Evolutionary conservation across 2,329 filamentous ascomycete genomes (phyloP).

Genomic region (Pseudogymnoascus destructans): DNA sequence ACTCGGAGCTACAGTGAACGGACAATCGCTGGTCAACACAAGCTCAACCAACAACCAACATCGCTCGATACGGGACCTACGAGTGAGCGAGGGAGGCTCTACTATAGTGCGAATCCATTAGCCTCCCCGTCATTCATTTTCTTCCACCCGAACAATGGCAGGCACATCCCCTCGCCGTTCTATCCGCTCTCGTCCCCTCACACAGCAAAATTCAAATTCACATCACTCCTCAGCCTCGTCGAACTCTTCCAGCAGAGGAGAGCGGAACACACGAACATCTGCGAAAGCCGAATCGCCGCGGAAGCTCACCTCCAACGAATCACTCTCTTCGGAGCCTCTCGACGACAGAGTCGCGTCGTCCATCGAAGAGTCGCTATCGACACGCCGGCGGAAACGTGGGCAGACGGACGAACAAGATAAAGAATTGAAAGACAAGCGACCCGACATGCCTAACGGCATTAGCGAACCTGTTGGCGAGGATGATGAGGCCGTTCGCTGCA

Average conservation of each 20-base stretch:
- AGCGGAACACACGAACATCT: constrained; percentile 59
- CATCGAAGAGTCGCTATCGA: constrained; percentile 52
- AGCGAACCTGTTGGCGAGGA: constrained; percentile 58
- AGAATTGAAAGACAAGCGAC: constrained; percentile 38
- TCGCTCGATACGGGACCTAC: constrained; percentile 3
- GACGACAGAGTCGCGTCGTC: constrained; percentile 43
- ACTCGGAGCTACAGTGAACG: constrained; percentile 3
- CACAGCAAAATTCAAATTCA: constrained; percentile 53
- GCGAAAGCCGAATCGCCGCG: constrained; percentile 60
- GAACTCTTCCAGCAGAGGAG: constrained; percentile 61
- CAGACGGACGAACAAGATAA: constrained; percentile 30
- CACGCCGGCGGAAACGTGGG: constrained; percentile 66
- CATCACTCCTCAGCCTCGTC: constrained; percentile 69
- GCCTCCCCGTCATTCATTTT: constrained; percentile 4
- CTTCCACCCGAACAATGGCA: constrained; percentile 27
- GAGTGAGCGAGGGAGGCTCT: constrained; percentile 1
- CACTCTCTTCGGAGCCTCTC: constrained; percentile 55
- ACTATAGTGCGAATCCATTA: constrained; percentile 1
- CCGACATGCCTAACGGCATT: constrained; percentile 44
- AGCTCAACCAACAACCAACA: constrained; percentile 5
- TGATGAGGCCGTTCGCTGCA: constrained; percentile 88
- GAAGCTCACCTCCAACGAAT: constrained; percentile 63
- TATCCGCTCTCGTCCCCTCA: constrained; percentile 72
- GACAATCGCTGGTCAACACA: constrained; percentile 5
- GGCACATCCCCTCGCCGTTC: constrained; percentile 68